Conservation (phyloP, 495 filamentous ascomycete species). For the Tuber magnatum region DNA sequence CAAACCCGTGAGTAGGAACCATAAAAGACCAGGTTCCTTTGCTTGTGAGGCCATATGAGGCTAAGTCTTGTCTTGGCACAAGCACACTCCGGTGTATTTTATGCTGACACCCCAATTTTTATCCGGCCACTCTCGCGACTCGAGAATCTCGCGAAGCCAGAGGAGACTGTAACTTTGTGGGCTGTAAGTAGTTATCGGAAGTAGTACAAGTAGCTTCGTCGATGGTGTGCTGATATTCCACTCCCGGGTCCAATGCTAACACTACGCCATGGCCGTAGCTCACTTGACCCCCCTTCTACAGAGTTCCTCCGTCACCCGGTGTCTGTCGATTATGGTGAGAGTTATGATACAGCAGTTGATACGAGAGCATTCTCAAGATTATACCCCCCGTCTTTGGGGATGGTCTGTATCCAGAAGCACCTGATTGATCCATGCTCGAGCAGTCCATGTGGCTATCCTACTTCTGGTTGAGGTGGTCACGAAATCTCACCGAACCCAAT, state of each 20-base stretch:
- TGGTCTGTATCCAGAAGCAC: neutral
- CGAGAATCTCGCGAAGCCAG: too few relatives aligned
- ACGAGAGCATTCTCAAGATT: neutral
- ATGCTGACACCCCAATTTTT: too few relatives aligned
- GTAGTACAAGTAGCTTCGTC: neutral
- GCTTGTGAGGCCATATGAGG: too few relatives aligned
- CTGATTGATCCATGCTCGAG: neutral
- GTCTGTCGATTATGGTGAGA: neutral
- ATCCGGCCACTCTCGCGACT: too few relatives aligned
- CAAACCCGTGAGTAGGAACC: too few relatives aligned
- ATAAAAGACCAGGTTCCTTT: too few relatives aligned
- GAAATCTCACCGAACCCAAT: neutral
- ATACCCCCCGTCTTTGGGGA: neutral
- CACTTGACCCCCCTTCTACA: neutral
- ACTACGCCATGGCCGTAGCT: neutral
- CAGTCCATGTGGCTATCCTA: neutral
- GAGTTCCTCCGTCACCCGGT: neutral
- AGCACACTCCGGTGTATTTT: too few relatives aligned
- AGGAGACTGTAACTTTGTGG: neutral
- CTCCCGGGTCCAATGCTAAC: neutral
- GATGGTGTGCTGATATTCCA: neutral
- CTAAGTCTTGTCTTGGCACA: too few relatives aligned
- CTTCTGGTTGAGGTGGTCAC: neutral
- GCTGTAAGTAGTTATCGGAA: neutral
- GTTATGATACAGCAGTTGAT: neutral